These are phyloP conservation scores for Emmonsiellopsis sp. DNA, from an alignment of 2,329 filamentous ascomycete species.

Conservation along the genomic window DNA sequence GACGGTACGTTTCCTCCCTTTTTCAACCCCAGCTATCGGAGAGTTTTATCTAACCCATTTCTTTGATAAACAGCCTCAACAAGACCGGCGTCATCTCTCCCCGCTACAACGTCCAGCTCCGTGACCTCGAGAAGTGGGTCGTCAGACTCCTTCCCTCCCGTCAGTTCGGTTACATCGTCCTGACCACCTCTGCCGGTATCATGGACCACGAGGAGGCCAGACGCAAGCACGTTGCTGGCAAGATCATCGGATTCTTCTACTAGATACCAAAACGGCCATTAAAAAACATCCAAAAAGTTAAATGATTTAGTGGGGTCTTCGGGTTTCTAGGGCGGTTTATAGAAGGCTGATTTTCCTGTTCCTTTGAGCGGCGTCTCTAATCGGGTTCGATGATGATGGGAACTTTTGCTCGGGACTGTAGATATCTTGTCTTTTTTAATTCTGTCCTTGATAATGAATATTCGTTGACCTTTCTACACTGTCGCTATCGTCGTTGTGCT, in stretches of 20 bases:
- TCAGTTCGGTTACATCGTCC: slow-evolving; percentile 99
- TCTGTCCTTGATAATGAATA: neutral
- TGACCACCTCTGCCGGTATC: slow-evolving; percentile 98
- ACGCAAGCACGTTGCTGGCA: slow-evolving; percentile 97
- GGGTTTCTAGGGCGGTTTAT: neutral
- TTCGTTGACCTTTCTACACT: neutral
- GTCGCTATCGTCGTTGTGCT: neutral
- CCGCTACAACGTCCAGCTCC: slow-evolving; percentile 97
- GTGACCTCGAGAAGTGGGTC: slow-evolving; percentile 99
- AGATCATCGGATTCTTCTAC: slow-evolving; percentile 99
- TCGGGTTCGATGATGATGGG: neutral
- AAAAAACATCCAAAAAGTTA: slow-evolving; percentile 1
- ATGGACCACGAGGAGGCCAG: slow-evolving; percentile 99
- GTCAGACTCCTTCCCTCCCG: slow-evolving; percentile 96
- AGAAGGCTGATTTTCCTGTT: neutral
- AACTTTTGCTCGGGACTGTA: neutral
- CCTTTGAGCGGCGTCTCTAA: neutral
- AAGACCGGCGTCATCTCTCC: slow-evolving; percentile 99
- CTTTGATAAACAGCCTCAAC: slow-evolving; percentile 55
- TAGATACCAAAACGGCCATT: slow-evolving; percentile 40
- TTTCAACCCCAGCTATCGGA: neutral
- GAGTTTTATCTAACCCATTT: slow-evolving; percentile 1
- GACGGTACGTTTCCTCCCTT: slow-evolving; percentile 48
- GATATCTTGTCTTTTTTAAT: neutral
- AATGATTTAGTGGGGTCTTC: slow-evolving; percentile 1